Conservation (phyloP, 768 basidiomycete species). For the Saitozyma sp. region DNA sequence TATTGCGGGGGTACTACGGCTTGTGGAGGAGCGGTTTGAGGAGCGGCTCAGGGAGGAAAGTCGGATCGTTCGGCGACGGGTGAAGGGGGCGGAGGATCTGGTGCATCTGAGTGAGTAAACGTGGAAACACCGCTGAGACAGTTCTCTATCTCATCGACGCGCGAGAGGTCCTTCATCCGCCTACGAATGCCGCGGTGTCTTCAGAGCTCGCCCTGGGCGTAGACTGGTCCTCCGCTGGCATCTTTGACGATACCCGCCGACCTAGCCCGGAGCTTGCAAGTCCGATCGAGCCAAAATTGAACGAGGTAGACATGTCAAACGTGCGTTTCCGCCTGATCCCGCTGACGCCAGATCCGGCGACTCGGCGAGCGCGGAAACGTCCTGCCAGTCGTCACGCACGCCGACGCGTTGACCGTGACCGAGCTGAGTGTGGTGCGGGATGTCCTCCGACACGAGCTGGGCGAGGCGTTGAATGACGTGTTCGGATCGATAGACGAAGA, state of each 20-base stretch:
- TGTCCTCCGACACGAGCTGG: constrained; percentile 27
- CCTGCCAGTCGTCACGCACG: constrained; percentile 35
- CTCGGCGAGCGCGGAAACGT: constrained; percentile 27
- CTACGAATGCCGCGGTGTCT: background rate
- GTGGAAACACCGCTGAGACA: constrained; percentile 7
- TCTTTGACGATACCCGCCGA: constrained; percentile 21
- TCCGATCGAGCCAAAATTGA: background rate
- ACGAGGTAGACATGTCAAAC: constrained; percentile 20
- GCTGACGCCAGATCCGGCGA: constrained; percentile 31
- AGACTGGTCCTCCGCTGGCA: constrained; percentile 33
- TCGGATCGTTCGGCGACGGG: constrained; percentile 26
- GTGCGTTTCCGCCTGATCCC: constrained; percentile 14
- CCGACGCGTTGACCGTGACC: constrained; percentile 26
- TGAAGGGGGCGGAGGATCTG: constrained; percentile 30
- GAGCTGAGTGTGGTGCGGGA: constrained; percentile 22
- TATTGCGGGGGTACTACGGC: constrained; percentile 25
- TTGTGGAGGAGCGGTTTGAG: constrained; percentile 39
- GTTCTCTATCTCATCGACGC: constrained; percentile 44
- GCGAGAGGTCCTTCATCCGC: constrained; percentile 23
- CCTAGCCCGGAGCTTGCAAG: background rate
- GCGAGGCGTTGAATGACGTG: constrained; percentile 6
- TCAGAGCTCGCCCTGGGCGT: constrained; percentile 5
- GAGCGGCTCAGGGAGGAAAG: constrained; percentile 37
- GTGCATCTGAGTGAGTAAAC: constrained; percentile 39
- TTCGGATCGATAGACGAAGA: background rate